Percentiles rank a stretch among this genome's conserved stretches.
Conservation (phyloP, 805 yeast genomes). For the Candida montana region DNA sequence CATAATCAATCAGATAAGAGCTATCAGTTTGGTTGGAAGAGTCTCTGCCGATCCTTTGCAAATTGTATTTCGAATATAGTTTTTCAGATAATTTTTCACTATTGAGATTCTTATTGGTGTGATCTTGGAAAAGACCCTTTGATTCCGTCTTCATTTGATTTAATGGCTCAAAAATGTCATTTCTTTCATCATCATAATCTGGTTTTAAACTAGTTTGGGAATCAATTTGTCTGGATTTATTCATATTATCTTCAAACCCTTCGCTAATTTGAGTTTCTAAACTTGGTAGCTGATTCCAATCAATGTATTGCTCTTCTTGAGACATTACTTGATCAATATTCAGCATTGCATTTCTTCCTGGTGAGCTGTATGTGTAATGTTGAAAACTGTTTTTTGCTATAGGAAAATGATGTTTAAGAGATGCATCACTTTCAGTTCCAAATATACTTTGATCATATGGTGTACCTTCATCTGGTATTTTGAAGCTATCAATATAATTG, state of each 20-base stretch:
- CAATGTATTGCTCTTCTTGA: conserved; percentile 3
- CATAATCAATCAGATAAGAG: conserved; percentile 5
- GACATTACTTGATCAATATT: not conserved
- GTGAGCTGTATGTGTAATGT: not conserved
- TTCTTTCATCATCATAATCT: conserved; percentile 3
- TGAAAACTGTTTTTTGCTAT: conserved; percentile 1
- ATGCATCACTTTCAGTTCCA: not conserved
- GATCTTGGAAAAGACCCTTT: not conserved
- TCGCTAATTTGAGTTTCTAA: not conserved
- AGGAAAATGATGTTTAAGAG: no score
- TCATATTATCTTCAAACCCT: not conserved
- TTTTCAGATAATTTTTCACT: conserved; percentile 5
- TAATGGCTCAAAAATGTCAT: not conserved
- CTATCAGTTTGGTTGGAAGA: not conserved
- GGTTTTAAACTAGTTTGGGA: not conserved
- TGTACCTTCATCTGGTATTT: not conserved
- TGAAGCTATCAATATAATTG: not conserved
- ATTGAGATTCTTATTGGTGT: not conserved
- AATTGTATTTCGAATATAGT: conserved; percentile 13
- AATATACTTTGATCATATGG: not conserved
- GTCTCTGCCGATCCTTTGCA: conserved; percentile 6
- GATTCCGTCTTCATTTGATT: not conserved
- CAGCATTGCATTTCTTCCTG: not conserved
- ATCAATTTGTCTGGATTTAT: no score
- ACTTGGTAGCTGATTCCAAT: conserved; percentile 5